Conservation (phyloP, 1,284 basidiomycete species). For the Rhodotorula sp. region DNA sequence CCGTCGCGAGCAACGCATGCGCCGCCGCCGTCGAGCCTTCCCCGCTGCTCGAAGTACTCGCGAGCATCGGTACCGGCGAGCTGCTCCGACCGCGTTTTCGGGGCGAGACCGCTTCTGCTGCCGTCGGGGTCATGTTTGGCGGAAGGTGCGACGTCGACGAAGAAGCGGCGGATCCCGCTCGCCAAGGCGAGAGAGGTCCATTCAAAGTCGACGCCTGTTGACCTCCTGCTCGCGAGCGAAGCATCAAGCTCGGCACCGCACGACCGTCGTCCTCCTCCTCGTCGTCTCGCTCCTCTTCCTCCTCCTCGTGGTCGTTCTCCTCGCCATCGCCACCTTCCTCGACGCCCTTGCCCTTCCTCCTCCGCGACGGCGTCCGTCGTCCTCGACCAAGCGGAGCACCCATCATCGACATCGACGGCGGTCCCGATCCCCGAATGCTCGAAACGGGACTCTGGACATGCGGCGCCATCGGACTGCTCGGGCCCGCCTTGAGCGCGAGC, state of each 20-base stretch:
- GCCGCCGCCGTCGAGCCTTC: conserved; percentile 21
- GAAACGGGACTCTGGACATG: conserved; percentile 15
- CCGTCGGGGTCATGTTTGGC: not conserved
- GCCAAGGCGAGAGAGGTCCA: conserved; percentile 7
- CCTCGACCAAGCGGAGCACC: not conserved
- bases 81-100: conserved; percentile 20
- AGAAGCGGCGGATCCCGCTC: not conserved
- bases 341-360: not conserved
- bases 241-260: conserved; percentile 4
- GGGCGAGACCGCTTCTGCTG: conserved; percentile 8
- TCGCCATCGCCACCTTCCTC: not conserved
- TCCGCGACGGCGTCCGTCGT: not conserved
- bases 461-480: conserved; percentile 17
- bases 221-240: conserved; percentile 2
- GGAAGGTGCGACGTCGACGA: not conserved
- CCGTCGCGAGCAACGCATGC: conserved; percentile 29
- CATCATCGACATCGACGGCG: not conserved
- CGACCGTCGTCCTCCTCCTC: conserved; percentile 11
- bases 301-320: not conserved
- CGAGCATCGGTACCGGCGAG: conserved; percentile 15
- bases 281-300: conserved; percentile 7
- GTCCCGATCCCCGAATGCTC: conserved; percentile 5
- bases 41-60: conserved; percentile 1
- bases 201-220: not conserved
- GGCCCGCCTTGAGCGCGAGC: conserved; percentile 36